These are phyloP conservation scores for Ogataea degrootiae DNA, from an alignment of 805 yeast species.

Conservation along the genomic window DNA sequence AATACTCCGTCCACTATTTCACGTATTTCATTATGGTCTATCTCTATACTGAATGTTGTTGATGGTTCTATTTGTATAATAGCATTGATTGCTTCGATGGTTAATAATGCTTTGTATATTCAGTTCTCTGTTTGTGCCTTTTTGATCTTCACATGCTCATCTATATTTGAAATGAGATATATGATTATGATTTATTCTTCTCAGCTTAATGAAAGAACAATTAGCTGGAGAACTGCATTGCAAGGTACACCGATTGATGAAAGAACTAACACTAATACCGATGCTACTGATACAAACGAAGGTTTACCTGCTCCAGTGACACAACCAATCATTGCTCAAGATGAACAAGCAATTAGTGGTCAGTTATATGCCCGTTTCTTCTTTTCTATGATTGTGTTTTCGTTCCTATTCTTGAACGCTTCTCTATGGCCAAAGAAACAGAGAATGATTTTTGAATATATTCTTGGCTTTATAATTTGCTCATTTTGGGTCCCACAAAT, in stretches of 20 bases:
- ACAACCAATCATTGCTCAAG: conserved; percentile 30
- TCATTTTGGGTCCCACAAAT: conserved; percentile 91
- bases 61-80: conserved; percentile 69
- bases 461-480: conserved; percentile 46
- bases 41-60: conserved; percentile 56
- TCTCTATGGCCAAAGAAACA: conserved; percentile 57
- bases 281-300: conserved; percentile 9
- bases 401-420: conserved; percentile 54
- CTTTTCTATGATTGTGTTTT: conserved; percentile 46
- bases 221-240: conserved; percentile 61
- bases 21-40: conserved; percentile 63
- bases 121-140: conserved; percentile 69
- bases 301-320: conserved; percentile 19
- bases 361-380: conserved; percentile 54
- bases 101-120: conserved; percentile 54
- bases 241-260: conserved; percentile 53
- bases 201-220: conserved; percentile 66
- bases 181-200: conserved; percentile 61
- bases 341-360: conserved; percentile 54
- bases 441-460: conserved; percentile 54
- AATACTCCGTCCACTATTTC: conserved; percentile 79
- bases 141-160: conserved; percentile 61
- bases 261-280: conserved; percentile 14
- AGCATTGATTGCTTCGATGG: conserved; percentile 53
- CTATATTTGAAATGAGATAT: conserved; percentile 72